Evolutionary conservation across 2,329 filamentous ascomycete genomes (phyloP).

Genomic region (Ophiosphaerella narmari): DNA sequence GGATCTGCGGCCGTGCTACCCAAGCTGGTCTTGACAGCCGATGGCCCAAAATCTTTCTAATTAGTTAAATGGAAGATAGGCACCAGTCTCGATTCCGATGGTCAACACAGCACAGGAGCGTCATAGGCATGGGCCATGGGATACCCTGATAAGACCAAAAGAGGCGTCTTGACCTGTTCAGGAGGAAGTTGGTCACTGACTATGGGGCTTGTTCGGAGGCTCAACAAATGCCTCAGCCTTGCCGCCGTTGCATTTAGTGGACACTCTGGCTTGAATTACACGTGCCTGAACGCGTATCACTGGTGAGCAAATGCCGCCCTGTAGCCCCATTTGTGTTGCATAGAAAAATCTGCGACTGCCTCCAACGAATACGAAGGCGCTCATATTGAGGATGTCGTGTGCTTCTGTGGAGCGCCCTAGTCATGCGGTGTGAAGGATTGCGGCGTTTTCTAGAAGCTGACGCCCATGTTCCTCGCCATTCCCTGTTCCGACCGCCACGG

Average conservation of each 20-base stretch:
- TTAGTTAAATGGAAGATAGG: slow-evolving; percentile 1
- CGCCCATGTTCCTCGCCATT: slow-evolving; percentile 3
- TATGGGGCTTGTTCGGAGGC: slow-evolving; percentile 1
- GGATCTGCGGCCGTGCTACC: slow-evolving; percentile 1
- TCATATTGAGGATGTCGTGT: slow-evolving; percentile 1
- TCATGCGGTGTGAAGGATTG: background rate
- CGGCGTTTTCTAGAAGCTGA: slow-evolving; percentile 16
- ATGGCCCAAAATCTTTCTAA: slow-evolving; percentile 1
- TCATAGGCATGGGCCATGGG: background rate
- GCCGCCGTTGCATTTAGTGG: background rate
- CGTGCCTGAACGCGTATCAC: no score
- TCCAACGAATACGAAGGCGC: slow-evolving; percentile 9
- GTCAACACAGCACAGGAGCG: background rate
- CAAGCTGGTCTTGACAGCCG: slow-evolving; percentile 2
- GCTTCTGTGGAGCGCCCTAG: background rate
- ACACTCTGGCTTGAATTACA: background rate
- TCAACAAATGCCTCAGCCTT: slow-evolving; percentile 12
- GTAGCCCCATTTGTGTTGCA: no score
- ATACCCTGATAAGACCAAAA: background rate
- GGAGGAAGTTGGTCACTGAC: background rate
- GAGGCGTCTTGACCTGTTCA: background rate
- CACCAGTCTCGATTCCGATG: background rate
- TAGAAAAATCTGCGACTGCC: background rate
- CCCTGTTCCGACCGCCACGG: background rate
- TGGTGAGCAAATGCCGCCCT: background rate